Evolutionary conservation across 495 filamentous ascomycete genomes (phyloP), one percentile per base, ranked within the genome.

Genomic region (Immersiella caudata): DNA sequence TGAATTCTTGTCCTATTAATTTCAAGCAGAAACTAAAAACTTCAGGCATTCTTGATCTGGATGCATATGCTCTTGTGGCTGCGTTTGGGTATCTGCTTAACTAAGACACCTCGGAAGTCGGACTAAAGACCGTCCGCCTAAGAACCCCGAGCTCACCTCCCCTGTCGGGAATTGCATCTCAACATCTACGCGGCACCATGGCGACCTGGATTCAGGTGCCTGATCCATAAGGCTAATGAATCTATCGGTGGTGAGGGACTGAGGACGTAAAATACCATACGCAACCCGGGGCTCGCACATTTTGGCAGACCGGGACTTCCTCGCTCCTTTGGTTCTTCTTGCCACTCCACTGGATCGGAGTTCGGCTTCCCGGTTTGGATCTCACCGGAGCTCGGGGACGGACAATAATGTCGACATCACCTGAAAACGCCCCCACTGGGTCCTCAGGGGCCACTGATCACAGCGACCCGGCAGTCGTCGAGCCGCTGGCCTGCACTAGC

Each of bases 401-500:
- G 40, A 60, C 21, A 56, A 33, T 29, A 33, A 64, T 71, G 67
- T 68, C 66, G 63, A 56, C 62, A 21, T 72, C 70, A 22, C 67
- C 64, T 18, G 70, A 68, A 50, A 46, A 67, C 29, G 62, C 14
- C 52, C 36, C 26, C 4, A 27, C 67, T n/a, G 67, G 68, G 54
- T 8, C 66, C 16, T 58, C 67, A 29, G 56, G 51, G 27, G 57
- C 58, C 14, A 49, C 59, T 5, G 57, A 54, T 25, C 26, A 49
- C 29, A 18, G 33, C 55, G 33, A 33, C 40, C 40, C 40, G 40
- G 40, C 40, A 46, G 40, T 46, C 8, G 46, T 51, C 40, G 60
- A 77, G 36, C 78, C 82, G 14, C 70, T 88, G 64, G 85, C 86
- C 29, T 88, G 86, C 73, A 79, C 88, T 33, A 75, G 76, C 49